Base-by-base conservation (phyloP, 495 filamentous ascomycete species). In the Xylaria telfairii region DNA sequence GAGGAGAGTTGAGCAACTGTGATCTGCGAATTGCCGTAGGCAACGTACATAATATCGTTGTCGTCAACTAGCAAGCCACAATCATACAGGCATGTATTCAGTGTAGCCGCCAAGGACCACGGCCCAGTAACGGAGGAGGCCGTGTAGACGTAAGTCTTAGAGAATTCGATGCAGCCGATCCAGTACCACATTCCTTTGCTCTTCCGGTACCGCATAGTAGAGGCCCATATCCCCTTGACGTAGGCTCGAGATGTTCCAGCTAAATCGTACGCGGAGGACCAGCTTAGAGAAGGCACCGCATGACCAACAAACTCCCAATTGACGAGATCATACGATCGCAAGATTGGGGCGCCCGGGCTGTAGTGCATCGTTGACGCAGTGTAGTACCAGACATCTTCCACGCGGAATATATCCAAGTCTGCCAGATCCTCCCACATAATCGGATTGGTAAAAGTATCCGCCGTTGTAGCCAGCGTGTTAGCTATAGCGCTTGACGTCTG, bases 311-410 rank as follows among this genome's bases (percentile, higher is more conserved):
- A 82, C 42, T 86, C 83, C 87, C 87, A 89, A 75, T 87, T 84
- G 24, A 83, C 78, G 7, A 90, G 82, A 75, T 90, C 84, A 72
- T 83, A 84, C 3, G 87, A 89, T 17, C 78, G 76, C 2, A 90
- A 81, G 19, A 90, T 76, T 0, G 88, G 87, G 0, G 87, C 88
- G 47, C 88, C 88, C 4, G 87, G 88, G 5, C 85, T 88, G 75
- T 84, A 87, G 66, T 83, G 82, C 74, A 90, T 84, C 13, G 81
- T 87, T n/a, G 85, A 88, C 4, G 86, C 83, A 0, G 85, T 86
- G 77, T 85, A 87, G 76, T 87, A 89, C 51, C 54, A 74, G 10
- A 59, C 69, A 56, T 74, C 69, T 41, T 67, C 66, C 24, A 72
- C 70, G 21, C 69, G 69, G 51, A 74, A 68, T 41, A 75, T 54